Percentiles rank a stretch among this genome's conserved stretches.
Evolutionary conservation across 805 yeast species (phyloP).

Genomic region (Wickerhamomyces rabaulensis): DNA sequence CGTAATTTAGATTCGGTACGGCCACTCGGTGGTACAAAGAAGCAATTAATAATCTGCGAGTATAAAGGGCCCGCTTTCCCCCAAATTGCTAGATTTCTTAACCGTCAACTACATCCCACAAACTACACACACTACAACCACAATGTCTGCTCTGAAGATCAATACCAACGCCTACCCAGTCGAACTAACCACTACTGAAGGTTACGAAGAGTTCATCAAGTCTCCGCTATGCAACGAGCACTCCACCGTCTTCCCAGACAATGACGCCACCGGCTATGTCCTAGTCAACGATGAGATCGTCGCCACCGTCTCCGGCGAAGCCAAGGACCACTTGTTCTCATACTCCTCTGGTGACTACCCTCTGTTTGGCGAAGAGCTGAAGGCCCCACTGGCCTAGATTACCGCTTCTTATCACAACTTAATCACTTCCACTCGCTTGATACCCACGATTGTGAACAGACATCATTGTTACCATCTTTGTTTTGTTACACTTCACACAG

Average conservation of each 20-base stretch:
- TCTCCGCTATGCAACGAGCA: constrained; percentile 25
- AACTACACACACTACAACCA: too few relatives aligned
- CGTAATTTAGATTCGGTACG: not conserved
- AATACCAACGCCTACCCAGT: constrained; percentile 30
- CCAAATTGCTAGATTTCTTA: too few relatives aligned
- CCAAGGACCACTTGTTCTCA: constrained; percentile 21
- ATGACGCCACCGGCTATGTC: constrained; percentile 31
- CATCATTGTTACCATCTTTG: too few relatives aligned
- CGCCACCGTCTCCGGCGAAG: constrained; percentile 35
- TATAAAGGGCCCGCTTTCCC: too few relatives aligned
- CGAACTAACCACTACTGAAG: constrained; percentile 33
- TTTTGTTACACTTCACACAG: too few relatives aligned
- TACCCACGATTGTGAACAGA: too few relatives aligned
- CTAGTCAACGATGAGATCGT: constrained; percentile 29
- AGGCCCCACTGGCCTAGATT: not conserved
- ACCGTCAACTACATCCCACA: too few relatives aligned
- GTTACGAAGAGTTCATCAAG: constrained; percentile 35
- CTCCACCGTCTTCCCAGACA: constrained; percentile 33
- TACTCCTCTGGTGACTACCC: not conserved
- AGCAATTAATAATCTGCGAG: too few relatives aligned
- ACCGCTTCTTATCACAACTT: too few relatives aligned
- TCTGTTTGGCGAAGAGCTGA: not conserved
- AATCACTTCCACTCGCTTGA: not conserved
- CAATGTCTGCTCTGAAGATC: constrained; percentile 9
- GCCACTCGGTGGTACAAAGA: not conserved